A percentile compares a stretch with the other conserved stretches of the same genome.
phyloP scores from a whole-genome alignment of 148 eudicot species.

The Pouteria glomerata region DNA sequence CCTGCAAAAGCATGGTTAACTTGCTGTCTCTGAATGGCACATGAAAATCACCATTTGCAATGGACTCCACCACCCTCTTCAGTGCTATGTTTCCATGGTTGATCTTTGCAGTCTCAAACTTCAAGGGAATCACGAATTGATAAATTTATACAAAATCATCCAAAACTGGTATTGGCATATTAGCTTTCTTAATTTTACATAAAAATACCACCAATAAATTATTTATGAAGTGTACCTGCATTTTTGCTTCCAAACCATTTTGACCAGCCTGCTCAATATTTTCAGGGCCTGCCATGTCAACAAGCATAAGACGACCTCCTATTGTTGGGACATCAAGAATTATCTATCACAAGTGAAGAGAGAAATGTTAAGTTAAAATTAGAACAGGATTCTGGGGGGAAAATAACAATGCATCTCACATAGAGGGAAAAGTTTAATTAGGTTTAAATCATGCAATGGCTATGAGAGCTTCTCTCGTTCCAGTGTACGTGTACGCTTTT shows the following conservation, averaged over 20 bases:
- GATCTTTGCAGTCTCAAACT: constrained; percentile 80
- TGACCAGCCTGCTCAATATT: constrained; percentile 99
- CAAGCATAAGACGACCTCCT: constrained; percentile 95
- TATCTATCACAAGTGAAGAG: constrained; percentile 39
- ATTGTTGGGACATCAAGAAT: constrained; percentile 92
- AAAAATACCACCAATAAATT: neutral
- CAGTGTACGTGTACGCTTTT: constrained; percentile 88
- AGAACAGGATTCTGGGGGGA: no score
- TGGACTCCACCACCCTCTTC: constrained; percentile 96
- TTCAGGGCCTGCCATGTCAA: constrained; percentile 99
- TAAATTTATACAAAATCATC: no score
- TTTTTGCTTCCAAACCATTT: constrained; percentile 82
- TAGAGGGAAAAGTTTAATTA: neutral
- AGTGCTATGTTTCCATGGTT: constrained; percentile 92
- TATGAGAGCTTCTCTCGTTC: constrained; percentile 92
- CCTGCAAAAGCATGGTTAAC: constrained; percentile 98
- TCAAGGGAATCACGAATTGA: neutral
- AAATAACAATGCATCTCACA: no score
- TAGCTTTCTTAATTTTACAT: neutral
- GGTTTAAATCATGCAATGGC: constrained; percentile 87
- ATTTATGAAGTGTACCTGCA: constrained; percentile 53
- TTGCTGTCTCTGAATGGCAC: constrained; percentile 99
- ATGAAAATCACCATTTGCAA: constrained; percentile 96
- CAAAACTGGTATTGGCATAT: neutral
- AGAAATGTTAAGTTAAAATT: neutral